Conservation (phyloP, 1,139 yeast species). For the Petasospora fabianii region DNA sequence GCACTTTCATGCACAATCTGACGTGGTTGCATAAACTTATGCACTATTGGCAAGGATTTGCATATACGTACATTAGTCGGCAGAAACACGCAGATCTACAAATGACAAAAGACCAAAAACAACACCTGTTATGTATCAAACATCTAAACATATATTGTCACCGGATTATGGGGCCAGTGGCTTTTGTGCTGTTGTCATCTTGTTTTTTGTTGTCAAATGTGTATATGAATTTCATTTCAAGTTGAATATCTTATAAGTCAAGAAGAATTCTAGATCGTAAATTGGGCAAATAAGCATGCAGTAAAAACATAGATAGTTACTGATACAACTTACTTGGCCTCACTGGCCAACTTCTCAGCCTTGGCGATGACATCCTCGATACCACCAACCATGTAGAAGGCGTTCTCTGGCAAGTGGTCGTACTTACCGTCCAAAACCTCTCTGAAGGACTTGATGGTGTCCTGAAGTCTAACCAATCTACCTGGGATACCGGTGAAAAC, state of each 20-base stretch:
- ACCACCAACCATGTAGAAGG: constrained; percentile 99
- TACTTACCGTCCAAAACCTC: constrained; percentile 98
- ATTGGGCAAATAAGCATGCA: constrained; percentile 1
- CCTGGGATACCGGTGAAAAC: constrained; percentile 99
- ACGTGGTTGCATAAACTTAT: too few species aligned
- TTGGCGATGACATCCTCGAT: constrained; percentile 97
- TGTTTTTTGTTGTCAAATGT: too few species aligned
- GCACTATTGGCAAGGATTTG: too few species aligned
- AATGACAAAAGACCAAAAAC: too few species aligned
- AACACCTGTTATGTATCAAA: too few species aligned
- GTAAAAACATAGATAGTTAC: too few species aligned
- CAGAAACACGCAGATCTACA: too few species aligned
- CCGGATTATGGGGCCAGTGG: too few species aligned
- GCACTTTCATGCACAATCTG: too few species aligned
- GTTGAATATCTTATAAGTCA: constrained; percentile 5
- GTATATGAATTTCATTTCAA: constrained; percentile 5
- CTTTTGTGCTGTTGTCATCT: too few species aligned
- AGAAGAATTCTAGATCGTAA: constrained; percentile 5
- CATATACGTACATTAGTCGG: too few species aligned
- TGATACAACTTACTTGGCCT: constrained; percentile 75
- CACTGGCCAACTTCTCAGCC: constrained; percentile 98
- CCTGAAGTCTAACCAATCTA: constrained; percentile 94
- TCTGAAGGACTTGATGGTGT: constrained; percentile 91
- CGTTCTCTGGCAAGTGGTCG: constrained; percentile 98
- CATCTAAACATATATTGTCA: too few species aligned